Base-by-base conservation (phyloP, 1,284 basidiomycete genomes). In the Trametes sp. region DNA sequence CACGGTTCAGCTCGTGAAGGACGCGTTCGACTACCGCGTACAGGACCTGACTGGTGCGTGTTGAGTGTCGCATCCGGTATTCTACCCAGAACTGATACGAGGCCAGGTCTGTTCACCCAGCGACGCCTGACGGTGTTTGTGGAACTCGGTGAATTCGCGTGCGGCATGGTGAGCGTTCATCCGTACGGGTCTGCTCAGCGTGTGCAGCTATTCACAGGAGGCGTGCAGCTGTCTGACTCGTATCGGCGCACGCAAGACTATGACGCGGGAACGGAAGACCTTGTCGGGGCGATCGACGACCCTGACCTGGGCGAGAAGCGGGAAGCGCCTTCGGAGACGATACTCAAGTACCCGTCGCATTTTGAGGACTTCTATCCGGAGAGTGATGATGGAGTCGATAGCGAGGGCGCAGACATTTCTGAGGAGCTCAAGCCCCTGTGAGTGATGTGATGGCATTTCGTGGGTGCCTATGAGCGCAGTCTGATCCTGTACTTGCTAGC, bases 41-140 rank as follows among this genome's bases (percentile, higher is more conserved):
- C 16, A 35, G n/a, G 50, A n/a, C 28, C 41, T 35, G 29, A 41
- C 16, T 29, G 21, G 23, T 49, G 28, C 28, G 16, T 33, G 4
- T 8, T 26, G 33, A 13, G 10, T 6, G 51, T 10, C 31, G 23
- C n/a, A 21, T 4, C n/a, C 31, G n/a, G n/a, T n/a, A n/a, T n/a
- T n/a, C n/a, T n/a, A n/a, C n/a, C n/a, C n/a, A n/a, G n/a, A n/a
- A n/a, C n/a, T n/a, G n/a, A n/a, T n/a, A n/a, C n/a, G n/a, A n/a
- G n/a, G n/a, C n/a, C 19, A 73, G 72, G 46, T 1, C 49, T 72
- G 3, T 72, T 73, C 56, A 53, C 62, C 19, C 70, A 73, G 41
- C 66, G 70, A 28, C 68, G 69, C 19, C 59, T 72, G 8, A 46
- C 58, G 38, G 57, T 67, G 2, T 38, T 54, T 13, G 62, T 62